Evolutionary conservation across 305 asterid genomes (phyloP).

Genomic region (Petunia hybrid): DNA sequence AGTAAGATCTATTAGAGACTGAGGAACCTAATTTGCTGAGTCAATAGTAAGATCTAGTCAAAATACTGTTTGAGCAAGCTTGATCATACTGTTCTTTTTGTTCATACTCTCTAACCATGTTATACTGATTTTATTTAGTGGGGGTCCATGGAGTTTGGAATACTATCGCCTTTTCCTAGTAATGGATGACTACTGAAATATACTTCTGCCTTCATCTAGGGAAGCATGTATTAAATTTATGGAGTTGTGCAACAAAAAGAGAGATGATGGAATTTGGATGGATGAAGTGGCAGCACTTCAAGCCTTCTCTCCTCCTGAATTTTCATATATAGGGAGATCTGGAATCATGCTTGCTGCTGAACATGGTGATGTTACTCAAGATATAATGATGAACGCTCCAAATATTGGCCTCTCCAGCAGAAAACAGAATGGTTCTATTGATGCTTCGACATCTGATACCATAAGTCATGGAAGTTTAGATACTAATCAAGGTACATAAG

Average conservation of each 20-base stretch:
- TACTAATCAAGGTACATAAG: conserved; percentile 54
- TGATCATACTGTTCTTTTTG: neutral
- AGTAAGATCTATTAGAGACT: neutral
- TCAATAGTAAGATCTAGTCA: too few species aligned
- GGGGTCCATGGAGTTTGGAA: neutral
- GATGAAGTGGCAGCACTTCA: conserved; percentile 89
- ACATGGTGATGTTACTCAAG: conserved; percentile 47
- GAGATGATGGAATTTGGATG: conserved; percentile 76
- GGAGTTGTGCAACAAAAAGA: conserved; percentile 76
- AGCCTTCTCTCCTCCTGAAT: conserved; percentile 52
- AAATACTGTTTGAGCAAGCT: neutral
- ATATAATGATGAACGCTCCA: conserved; percentile 35
- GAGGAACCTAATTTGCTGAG: neutral
- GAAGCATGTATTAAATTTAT: conserved; percentile 73
- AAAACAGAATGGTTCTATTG: conserved; percentile 19
- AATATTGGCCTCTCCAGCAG: neutral
- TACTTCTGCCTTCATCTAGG: conserved; percentile 44
- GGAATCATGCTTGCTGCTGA: conserved; percentile 60
- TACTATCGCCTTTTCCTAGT: neutral
- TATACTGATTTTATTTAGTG: neutral
- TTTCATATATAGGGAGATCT: conserved; percentile 61
- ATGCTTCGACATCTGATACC: conserved; percentile 53
- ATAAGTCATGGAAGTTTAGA: conserved; percentile 57
- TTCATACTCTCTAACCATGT: neutral
- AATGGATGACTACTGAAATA: neutral